Evolutionary conservation across 768 basidiomycete genomes (phyloP).

Genomic region (Pholiota molesta): DNA sequence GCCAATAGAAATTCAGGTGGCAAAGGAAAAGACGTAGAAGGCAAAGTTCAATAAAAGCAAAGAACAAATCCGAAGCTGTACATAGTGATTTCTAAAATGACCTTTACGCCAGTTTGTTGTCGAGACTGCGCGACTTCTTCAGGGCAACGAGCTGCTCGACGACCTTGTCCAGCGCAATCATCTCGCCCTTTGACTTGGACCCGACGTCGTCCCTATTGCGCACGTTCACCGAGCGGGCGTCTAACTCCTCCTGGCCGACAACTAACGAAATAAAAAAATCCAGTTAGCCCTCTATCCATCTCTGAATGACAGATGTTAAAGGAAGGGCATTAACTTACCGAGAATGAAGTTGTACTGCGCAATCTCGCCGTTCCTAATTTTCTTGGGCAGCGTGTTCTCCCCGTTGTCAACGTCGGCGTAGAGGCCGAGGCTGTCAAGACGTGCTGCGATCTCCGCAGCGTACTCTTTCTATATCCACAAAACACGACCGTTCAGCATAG

Average conservation of each 20-base stretch:
- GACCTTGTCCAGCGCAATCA: conserved; percentile 71
- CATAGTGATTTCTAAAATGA: conserved; percentile 3
- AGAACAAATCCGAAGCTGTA: neutral
- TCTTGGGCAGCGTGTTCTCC: conserved; percentile 92
- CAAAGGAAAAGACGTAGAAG: too few species aligned
- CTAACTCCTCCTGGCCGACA: conserved; percentile 92
- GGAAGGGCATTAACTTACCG: conserved; percentile 52
- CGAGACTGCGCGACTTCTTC: conserved; percentile 53
- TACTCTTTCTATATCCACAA: conserved; percentile 74
- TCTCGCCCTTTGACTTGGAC: conserved; percentile 79
- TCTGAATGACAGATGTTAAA: conserved; percentile 1
- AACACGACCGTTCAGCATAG: neutral
- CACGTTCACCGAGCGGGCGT: conserved; percentile 87
- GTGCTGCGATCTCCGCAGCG: conserved; percentile 77
- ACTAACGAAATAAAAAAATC: conserved; percentile 47
- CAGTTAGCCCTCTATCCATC: neutral
- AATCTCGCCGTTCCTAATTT: conserved; percentile 96
- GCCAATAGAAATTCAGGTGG: too few species aligned
- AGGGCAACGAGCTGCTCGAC: conserved; percentile 70
- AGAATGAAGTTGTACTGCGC: conserved; percentile 98
- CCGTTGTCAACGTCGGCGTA: conserved; percentile 94
- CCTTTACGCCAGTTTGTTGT: conserved; percentile 41
- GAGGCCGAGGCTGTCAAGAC: conserved; percentile 68
- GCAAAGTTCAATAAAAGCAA: too few species aligned
- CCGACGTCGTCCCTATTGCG: conserved; percentile 94